Conservation (phyloP, 2,329 filamentous ascomycete genomes). For the Fusarium liriodendri region DNA sequence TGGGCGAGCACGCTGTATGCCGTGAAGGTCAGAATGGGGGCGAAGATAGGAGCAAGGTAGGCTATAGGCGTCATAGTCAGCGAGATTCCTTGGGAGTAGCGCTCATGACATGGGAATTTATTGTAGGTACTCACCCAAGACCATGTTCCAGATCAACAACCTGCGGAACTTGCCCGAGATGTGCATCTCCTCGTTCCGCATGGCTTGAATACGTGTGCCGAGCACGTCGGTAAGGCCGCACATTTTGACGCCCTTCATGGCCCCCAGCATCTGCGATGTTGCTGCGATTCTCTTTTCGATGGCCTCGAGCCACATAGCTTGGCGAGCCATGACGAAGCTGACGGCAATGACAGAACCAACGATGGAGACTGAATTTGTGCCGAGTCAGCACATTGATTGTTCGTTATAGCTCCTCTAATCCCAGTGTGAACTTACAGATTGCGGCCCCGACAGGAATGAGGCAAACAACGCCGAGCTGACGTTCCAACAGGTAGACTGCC, state of each 20-base stretch:
- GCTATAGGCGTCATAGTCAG: neutral
- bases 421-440: slow-evolving; percentile 15
- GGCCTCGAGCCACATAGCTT: slow-evolving; percentile 43
- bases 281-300: slow-evolving; percentile 44
- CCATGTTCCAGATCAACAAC: slow-evolving; percentile 35
- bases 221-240: slow-evolving; percentile 39
- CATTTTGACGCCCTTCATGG: slow-evolving; percentile 50
- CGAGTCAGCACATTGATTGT: neutral
- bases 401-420: neutral
- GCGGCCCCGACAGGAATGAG: slow-evolving; percentile 31
- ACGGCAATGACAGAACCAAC: slow-evolving; percentile 40
- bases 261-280: slow-evolving; percentile 43
- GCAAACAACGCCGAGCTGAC: slow-evolving; percentile 43
- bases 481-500: slow-evolving; percentile 58
- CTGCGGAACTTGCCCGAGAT: slow-evolving; percentile 26
- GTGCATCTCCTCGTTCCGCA: slow-evolving; percentile 16
- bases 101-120: neutral
- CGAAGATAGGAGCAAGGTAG: slow-evolving; percentile 32
- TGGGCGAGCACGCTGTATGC: slow-evolving; percentile 28
- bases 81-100: neutral
- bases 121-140: slow-evolving; percentile 19
- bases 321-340: slow-evolving; percentile 41
- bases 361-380: slow-evolving; percentile 26
- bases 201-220: slow-evolving; percentile 12
- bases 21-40: slow-evolving; percentile 25